Base-by-base conservation (phyloP, 2,329 filamentous ascomycete genomes). In the Paecilomyces variotii region DNA sequence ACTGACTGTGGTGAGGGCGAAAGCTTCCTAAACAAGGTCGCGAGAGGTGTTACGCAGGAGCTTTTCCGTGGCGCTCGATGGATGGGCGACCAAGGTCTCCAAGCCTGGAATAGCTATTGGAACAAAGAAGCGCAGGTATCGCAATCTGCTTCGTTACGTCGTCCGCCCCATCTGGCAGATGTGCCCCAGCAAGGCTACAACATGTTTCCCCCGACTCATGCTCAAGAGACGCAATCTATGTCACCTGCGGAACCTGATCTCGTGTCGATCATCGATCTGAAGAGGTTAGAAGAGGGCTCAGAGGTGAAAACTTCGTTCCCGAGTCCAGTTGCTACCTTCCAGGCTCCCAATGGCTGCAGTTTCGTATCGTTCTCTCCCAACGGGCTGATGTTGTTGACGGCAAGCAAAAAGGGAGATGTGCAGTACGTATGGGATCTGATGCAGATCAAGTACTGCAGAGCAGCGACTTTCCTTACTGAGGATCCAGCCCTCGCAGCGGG, bases 61-160 rank as follows among this genome's bases (percentile, higher is more conserved):
- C 67, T 80, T 27, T 72, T 80, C 32, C 75, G 73, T 64, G 76
- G 78, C 27, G 78, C 78, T 35, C 74, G 75, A 61, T 80, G 77
- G 77, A 75, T 80, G 66, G 77, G 77, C 52, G 77, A 78, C 56
- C 78, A 80, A 63, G 77, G 78, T 19, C 63, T 79, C 54, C 77
- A 79, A 60, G 77, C 75, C 4, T 80, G 78, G 78, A 78, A 79
- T 59, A 79, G 69, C 59, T 80, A 80, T 63, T 80, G 78, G 77
- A 78, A 77, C 56, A 77, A 75, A 54, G 75, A 79, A 52, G 68
- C 75, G 60, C 61, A 67, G 53, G 55, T 53, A 30, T 55, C 64
- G 12, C 65, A 67, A 49, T 67, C 64, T 45, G 57, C 65, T 14
- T 59, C 65, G 24, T 60, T 67, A 10, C 71, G 72, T 5, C 73